Percentiles rank a stretch among this genome's conserved stretches.
Evolutionary conservation across 2,329 filamentous ascomycete species (phyloP).

Genomic region (Fusarium sp.): DNA sequence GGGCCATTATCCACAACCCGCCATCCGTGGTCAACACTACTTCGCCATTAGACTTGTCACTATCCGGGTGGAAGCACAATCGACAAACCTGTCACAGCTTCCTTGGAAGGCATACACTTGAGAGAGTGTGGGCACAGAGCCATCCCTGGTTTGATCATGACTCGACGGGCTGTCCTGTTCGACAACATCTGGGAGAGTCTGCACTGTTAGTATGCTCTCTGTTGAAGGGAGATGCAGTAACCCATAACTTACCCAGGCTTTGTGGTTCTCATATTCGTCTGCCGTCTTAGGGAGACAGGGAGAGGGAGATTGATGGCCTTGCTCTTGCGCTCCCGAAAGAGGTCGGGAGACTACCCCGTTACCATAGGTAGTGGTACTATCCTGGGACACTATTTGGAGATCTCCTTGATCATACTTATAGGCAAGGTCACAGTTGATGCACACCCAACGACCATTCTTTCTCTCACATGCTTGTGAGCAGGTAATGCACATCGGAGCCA

Average conservation of each 20-base stretch:
- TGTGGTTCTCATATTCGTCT: background rate
- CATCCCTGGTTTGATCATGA: background rate
- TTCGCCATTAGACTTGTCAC: background rate
- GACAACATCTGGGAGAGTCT: background rate
- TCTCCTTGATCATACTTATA: background rate
- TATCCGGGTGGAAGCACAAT: background rate
- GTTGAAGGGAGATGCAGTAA: background rate
- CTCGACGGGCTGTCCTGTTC: background rate
- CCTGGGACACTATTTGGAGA: no score
- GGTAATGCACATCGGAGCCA: background rate
- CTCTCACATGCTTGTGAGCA: background rate
- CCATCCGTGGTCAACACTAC: background rate
- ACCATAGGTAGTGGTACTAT: background rate
- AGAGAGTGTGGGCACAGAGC: background rate
- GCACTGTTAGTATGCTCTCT: background rate
- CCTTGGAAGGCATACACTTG: background rate
- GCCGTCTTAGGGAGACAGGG: background rate
- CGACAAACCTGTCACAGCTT: background rate
- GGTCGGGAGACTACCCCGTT: background rate
- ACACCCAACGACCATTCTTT: background rate
- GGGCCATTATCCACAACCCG: no score
- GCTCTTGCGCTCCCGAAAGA: background rate
- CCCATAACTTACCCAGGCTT: background rate
- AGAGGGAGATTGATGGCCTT: background rate
- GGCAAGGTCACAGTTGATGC: background rate